These are phyloP conservation scores for Cupressus sempervirens DNA, from an alignment of 75 land plant genomes.

Conservation along the genomic window DNA sequence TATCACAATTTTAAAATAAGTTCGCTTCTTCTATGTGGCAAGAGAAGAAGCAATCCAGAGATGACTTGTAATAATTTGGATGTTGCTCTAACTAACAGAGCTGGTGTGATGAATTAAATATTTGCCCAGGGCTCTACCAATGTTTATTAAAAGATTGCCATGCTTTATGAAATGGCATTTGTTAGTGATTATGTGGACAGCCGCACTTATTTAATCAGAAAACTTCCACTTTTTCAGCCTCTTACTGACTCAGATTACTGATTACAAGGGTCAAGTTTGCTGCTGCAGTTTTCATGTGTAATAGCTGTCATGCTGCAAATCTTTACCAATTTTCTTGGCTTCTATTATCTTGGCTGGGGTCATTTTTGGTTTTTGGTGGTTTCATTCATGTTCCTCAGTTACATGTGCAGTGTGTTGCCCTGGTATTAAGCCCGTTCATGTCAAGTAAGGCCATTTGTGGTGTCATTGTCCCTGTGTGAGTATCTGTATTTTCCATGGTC, in stretches of 20 bases:
- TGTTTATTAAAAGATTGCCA: not conserved
- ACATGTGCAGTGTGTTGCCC: not conserved
- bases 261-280: not conserved
- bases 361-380: not conserved
- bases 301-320: not conserved
- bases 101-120: not conserved
- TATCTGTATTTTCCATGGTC: too few relatives aligned
- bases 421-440: too few relatives aligned
- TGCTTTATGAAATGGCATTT: not conserved
- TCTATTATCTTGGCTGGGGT: not conserved
- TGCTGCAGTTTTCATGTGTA: not conserved
- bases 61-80: not conserved
- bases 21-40: too few relatives aligned
- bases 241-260: not conserved
- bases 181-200: not conserved
- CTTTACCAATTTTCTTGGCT: not conserved
- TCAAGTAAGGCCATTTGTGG: too few relatives aligned
- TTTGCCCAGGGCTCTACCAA: not conserved
- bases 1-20: not conserved
- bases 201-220: not conserved
- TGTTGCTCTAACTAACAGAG: not conserved
- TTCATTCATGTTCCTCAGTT: not conserved
- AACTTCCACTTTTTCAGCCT: not conserved
- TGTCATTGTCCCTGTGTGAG: too few relatives aligned
- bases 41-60: not conserved